Evolutionary conservation across 768 basidiomycete species (phyloP).

Genomic region (Holtermanniella nyarrowii): DNA sequence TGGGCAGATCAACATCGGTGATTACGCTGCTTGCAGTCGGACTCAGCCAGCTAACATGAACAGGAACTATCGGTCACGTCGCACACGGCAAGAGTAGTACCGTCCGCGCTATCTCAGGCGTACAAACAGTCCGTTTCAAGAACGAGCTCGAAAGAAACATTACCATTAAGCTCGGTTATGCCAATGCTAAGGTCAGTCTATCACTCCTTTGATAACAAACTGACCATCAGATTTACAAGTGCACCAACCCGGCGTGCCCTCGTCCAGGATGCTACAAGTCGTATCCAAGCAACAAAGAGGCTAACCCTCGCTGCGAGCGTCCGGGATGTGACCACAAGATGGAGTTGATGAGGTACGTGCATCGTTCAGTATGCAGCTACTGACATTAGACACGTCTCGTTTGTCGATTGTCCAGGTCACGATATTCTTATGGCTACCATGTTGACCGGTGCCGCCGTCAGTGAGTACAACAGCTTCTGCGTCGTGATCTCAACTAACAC

Average conservation of each 20-base stretch:
- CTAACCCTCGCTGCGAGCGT: conserved; percentile 82
- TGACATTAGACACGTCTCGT: conserved; percentile 67
- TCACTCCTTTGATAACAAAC: neutral
- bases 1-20: conserved; percentile 67
- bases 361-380: neutral
- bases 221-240: conserved; percentile 78
- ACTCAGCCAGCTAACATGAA: conserved; percentile 2
- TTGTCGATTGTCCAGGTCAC: conserved; percentile 91
- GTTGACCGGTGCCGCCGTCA: conserved; percentile 99
- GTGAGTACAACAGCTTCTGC: conserved; percentile 13
- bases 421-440: conserved; percentile 99
- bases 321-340: conserved; percentile 82
- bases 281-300: conserved; percentile 88
- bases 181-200: conserved; percentile 81
- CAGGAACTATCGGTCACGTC: conserved; percentile 97
- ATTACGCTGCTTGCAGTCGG: conserved; percentile 4
- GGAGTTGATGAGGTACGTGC: conserved; percentile 61
- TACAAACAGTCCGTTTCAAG: conserved; percentile 97
- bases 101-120: conserved; percentile 96
- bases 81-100: conserved; percentile 54
- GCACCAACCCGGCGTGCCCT: conserved; percentile 84
- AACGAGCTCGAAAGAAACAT: conserved; percentile 98
- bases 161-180: conserved; percentile 98
- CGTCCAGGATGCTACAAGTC: conserved; percentile 89
- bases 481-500: conserved; percentile 1